phyloP scores from a whole-genome alignment of 2,329 filamentous ascomycete genomes.

The Verruconis gallopava region DNA sequence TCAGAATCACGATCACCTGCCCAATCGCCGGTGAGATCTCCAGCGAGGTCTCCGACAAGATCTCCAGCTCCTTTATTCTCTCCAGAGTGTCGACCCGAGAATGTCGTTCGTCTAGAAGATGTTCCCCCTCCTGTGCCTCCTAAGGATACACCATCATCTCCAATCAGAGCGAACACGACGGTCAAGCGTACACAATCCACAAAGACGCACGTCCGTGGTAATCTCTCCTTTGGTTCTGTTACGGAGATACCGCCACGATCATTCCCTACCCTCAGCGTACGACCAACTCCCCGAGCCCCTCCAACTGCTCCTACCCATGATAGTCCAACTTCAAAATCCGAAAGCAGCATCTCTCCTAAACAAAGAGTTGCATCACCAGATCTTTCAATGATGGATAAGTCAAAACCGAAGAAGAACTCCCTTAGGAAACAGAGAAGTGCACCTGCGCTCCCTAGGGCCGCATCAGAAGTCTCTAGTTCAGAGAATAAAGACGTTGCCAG shows the following conservation, averaged over 20 bases:
- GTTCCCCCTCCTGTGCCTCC: background rate
- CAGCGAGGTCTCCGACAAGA: background rate
- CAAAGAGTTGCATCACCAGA: background rate
- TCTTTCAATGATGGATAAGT: background rate
- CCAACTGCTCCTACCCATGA: background rate
- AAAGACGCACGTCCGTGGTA: background rate
- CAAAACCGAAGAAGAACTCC: background rate
- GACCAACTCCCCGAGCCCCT: background rate
- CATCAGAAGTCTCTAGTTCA: background rate
- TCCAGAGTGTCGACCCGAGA: background rate
- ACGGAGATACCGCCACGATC: background rate
- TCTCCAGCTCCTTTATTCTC: background rate
- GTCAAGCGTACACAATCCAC: background rate
- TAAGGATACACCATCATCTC: background rate
- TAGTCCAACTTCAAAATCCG: background rate
- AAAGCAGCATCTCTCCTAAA: background rate
- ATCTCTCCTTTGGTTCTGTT: background rate
- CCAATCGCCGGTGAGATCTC: background rate
- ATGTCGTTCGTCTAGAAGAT: background rate
- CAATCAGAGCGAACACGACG: background rate
- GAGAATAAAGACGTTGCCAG: background rate
- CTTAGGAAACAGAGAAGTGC: constrained; percentile 1
- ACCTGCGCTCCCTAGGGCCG: background rate
- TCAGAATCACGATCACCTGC: background rate
- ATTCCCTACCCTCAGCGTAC: background rate